Evolutionary conservation across 805 yeast genomes (phyloP).

Genomic region (Saccharomycopsis sp.): DNA sequence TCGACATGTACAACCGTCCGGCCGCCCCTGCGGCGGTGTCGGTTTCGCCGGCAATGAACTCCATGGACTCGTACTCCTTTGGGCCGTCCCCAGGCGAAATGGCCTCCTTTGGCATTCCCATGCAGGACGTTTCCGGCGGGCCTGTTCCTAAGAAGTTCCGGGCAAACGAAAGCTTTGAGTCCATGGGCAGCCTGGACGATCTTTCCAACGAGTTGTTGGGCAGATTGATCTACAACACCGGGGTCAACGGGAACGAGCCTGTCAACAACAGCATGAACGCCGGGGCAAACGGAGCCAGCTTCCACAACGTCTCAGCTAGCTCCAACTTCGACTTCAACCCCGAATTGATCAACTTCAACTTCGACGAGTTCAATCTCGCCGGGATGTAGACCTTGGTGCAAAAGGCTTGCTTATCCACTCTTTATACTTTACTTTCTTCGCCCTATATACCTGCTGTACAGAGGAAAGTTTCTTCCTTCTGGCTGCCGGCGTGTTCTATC

Average conservation of each 20-base stretch:
- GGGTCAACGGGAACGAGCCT: background rate
- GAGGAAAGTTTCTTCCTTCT: background rate
- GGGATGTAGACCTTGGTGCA: background rate
- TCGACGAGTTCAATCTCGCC: background rate
- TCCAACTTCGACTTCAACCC: conserved; percentile 1
- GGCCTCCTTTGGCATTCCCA: background rate
- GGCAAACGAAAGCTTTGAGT: background rate
- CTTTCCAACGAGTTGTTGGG: background rate
- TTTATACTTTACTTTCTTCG: background rate
- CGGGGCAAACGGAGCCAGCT: too few species aligned
- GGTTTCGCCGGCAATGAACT: background rate
- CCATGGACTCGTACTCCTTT: background rate
- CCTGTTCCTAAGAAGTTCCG: background rate
- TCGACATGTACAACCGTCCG: conserved; percentile 6
- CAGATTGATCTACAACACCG: conserved; percentile 1
- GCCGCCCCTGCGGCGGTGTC: background rate
- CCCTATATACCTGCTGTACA: too few species aligned
- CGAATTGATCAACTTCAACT: conserved; percentile 1
- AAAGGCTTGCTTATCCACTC: background rate
- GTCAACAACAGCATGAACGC: background rate
- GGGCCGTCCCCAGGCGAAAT: background rate
- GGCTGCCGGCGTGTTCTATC: background rate
- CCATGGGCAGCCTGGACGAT: background rate
- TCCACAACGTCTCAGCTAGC: background rate
- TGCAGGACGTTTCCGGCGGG: background rate